phyloP scores from a whole-genome alignment of 257 asterid genomes.

The Cruciata laevipes region DNA sequence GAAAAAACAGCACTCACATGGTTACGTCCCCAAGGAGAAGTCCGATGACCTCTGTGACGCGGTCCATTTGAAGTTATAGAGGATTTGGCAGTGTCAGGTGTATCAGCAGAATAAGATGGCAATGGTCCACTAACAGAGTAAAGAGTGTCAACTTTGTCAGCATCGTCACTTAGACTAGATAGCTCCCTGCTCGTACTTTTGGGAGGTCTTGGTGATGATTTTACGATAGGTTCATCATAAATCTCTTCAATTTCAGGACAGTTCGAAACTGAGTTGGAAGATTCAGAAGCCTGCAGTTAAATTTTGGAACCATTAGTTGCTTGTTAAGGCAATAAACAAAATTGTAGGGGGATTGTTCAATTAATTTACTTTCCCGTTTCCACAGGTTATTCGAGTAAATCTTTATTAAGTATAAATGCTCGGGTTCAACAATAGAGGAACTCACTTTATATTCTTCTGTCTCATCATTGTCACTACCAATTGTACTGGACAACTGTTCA shows the following conservation, averaged over 20 bases:
- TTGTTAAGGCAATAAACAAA: not conserved
- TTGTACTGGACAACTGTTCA: conserved; percentile 46
- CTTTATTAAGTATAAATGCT: conserved; percentile 9
- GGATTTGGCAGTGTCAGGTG: conserved; percentile 26
- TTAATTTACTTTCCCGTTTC: not conserved
- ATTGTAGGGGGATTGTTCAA: not conserved
- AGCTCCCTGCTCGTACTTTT: conserved; percentile 24
- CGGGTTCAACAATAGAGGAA: conserved; percentile 18
- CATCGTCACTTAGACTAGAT: conserved; percentile 25
- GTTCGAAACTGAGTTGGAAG: conserved; percentile 32
- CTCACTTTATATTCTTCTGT: conserved; percentile 43
- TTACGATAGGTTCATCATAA: conserved; percentile 30
- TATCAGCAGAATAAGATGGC: conserved; percentile 32
- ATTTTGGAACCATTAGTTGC: conserved; percentile 3
- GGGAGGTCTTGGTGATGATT: conserved; percentile 25
- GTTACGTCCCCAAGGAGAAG: conserved; percentile 68
- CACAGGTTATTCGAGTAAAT: not conserved
- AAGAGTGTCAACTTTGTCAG: conserved; percentile 19
- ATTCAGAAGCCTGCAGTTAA: conserved; percentile 46
- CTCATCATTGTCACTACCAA: conserved; percentile 40
- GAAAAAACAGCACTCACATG: conserved; percentile 44
- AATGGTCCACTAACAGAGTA: conserved; percentile 24
- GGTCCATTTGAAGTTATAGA: conserved; percentile 36
- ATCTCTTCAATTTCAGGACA: conserved; percentile 33
- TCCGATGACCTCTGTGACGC: conserved; percentile 30